Evolutionary conservation across 2,329 filamentous ascomycete species (phyloP).

Genomic region (Colletotrichum navitas): DNA sequence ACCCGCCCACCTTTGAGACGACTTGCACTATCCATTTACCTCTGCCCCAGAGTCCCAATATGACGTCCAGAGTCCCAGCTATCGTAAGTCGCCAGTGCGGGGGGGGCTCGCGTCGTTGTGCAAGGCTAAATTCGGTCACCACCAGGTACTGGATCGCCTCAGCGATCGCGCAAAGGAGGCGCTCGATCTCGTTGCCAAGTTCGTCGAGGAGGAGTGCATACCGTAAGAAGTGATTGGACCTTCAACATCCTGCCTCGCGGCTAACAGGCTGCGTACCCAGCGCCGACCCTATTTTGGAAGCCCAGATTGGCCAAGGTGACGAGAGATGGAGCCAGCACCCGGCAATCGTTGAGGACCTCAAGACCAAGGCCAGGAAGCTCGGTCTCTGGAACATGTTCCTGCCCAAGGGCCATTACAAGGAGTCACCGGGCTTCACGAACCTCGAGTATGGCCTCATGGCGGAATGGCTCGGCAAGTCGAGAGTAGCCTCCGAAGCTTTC

Average conservation of each 20-base stretch:
- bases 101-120: conserved; percentile 16
- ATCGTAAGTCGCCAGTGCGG: conserved; percentile 43
- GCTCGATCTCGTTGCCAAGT: conserved; percentile 90
- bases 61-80: conserved; percentile 46
- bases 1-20: conserved; percentile 3
- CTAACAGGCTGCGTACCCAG: conserved; percentile 51
- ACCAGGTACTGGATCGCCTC: conserved; percentile 69
- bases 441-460: conserved; percentile 98
- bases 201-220: conserved; percentile 96
- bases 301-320: conserved; percentile 82
- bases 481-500: conserved; percentile 84
- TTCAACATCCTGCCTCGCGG: background rate
- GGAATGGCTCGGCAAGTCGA: conserved; percentile 90
- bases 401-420: conserved; percentile 93
- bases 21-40: background rate
- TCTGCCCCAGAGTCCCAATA: conserved; percentile 26
- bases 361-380: conserved; percentile 82
- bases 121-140: conserved; percentile 28
- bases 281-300: conserved; percentile 83
- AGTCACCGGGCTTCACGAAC: conserved; percentile 94
- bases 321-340: conserved; percentile 86
- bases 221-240: conserved; percentile 64
- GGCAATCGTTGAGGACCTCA: conserved; percentile 86
- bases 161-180: conserved; percentile 88
- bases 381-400: conserved; percentile 99